Base-by-base conservation (phyloP, 2,329 filamentous ascomycete species). In the Blumeria hordei region DNA sequence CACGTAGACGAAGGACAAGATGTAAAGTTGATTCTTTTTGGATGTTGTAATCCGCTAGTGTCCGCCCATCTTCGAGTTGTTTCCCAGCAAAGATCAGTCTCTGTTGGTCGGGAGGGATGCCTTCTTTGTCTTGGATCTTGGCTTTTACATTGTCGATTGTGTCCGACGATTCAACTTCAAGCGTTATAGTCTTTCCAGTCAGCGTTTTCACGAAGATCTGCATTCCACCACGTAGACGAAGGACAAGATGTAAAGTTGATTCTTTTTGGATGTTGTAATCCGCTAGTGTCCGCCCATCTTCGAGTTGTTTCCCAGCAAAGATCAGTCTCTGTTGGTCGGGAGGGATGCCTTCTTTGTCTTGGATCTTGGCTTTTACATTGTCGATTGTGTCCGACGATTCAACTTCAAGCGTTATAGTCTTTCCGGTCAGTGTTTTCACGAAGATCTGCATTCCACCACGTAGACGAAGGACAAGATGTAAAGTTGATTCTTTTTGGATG, bases 191-290 rank as follows among this genome's bases (percentile, higher is more conserved):
- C 11, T 33, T 50, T 50, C 11, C 18, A 6, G 32, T 33, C 3
- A 50, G 16, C 10, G 18, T 33, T 12, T 50, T 52, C 43, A 41
- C 37, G 37, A 32, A 10, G 14, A 58, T 58, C 64, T 71, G 74
- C 65, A 72, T 70, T 50, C 80, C 80, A 69, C 80, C 80, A 71
- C 80, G 80, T 49, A 84, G 75, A 68, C 80, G 78, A 54, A 84
- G 75, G 53, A 84, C 80, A 62, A 84, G 68, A 68, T 85, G 81
- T 11, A 85, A 73, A 1, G 81, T 84, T 5, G 77, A 81, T 66
- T 84, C 81, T 69, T 84, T 85, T 69, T 92, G 85, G 59, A 90
- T 90, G 71, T 88, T 88, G 75, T 88, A 88, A 66, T 88, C 84
- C n/a, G 78, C 81, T n/a, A 88, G 71, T 1, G 84, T 88, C 32